Evolutionary conservation across 495 filamentous ascomycete genomes (phyloP), one percentile per base, ranked within the genome.

Genomic region (Cladorrhinum samala): DNA sequence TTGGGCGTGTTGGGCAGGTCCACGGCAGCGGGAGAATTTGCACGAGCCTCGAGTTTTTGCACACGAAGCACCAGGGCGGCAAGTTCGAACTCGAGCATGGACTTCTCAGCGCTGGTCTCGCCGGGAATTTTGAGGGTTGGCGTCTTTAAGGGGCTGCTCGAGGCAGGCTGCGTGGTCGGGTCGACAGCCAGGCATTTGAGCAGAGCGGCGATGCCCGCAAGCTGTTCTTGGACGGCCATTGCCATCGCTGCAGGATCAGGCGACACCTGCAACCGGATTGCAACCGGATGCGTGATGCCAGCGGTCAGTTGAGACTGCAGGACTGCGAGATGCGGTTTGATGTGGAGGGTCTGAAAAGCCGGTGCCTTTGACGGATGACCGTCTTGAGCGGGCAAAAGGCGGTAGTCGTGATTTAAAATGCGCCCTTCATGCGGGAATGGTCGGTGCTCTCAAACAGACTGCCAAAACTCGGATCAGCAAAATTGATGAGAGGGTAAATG

Each of bases 81-180:
- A 46, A 92, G 77, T 64, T 89, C 87, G 52, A 72, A 72, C 68
- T 90, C 87, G 44, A 92, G 78, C 42, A 76, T 75, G 54, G 73
- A 70, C 71, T 92, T 92, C 44, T 83, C 78, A 50, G 77, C 60
- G 55, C 70, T 83, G 33, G 77, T 65, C 30, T 74, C 73, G 53
- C 88, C 87, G n/a, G 88, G 87, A 4, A 91, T 68, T 49, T 72
- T 74, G 55, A 84, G 77, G 45, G 60, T 69, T 40, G 65, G 58
- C 55, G 62, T 47, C 13, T 9, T 8, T 2, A 16, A 63, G 46
- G 60, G 54, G 43, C 60, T 33, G 27, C 27, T 61, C 27, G 63
- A 57, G n/a, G 62, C 50, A 16, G 57, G 61, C 41, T 65, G 45
- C 23, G 61, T 58, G 9, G 57, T 63, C 23, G 69, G 65, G 17